Base-by-base conservation (phyloP, 2,329 filamentous ascomycete species). In the Fusarium fracticaudum region DNA sequence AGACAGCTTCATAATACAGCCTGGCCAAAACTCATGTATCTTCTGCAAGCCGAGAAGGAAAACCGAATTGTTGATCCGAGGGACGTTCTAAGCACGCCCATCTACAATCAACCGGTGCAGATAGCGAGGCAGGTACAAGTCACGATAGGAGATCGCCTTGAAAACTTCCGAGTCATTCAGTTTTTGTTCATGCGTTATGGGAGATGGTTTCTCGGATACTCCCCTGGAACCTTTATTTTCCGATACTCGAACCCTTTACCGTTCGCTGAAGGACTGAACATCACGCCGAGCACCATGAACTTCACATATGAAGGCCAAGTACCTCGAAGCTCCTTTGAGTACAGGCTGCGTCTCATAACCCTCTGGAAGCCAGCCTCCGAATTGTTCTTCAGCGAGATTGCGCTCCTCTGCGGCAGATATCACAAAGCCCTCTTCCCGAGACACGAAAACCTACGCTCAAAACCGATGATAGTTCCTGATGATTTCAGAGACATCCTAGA, bases 161-260 rank as follows among this genome's bases (percentile, higher is more conserved):
- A 53, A 20, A 24, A 2, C 20, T 22, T 54, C 35, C 51, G 51
- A 40, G 51, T 54, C 35, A 38, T 54, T 54, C 35, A 54, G 33
- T 54, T 40, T 22, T 4, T 10, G 5, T 37, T 38, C 35, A 54
- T 54, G 51, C 24, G n/a, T 17, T 22, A 24, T 40, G 51, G 51
- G 26, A 29, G 35, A 24, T 54, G 24, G 35, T 54, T 54, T 29
- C 35, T 54, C 22, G 53, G 53, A 57, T 57, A 57, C 53, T 43
- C 38, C 15, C 17, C 26, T 33, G 53, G 37, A 33, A 57, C 75
- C 26, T 80, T 76, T 41, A 77, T 82, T 57, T 80, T 82, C 48
- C 73, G 60, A n/a, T 79, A 75, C 51, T 35, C 20, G 4, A 13
- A 33, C 24, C 11, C 41, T 14, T 54, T 54, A 12, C 51, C 51